Percentiles rank a stretch among this genome's conserved stretches.
These are phyloP conservation scores for Tetragonia tetragonoides DNA, from an alignment of 148 eudicot species.

Conservation along the genomic window DNA sequence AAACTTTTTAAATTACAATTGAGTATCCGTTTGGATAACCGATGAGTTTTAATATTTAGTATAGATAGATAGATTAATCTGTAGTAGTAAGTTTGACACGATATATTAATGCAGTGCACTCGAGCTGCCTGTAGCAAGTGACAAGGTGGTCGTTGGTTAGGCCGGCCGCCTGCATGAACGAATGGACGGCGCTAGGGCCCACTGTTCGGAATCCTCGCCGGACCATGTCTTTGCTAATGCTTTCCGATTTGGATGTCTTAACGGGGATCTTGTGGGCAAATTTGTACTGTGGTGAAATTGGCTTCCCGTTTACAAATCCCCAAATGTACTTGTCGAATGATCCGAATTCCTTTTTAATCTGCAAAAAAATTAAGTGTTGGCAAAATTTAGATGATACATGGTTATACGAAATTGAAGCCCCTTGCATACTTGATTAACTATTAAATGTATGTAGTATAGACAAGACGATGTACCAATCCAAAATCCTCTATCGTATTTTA, in stretches of 20 bases:
- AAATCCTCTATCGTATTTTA: too few relatives aligned
- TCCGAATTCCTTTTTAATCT: constrained; percentile 53
- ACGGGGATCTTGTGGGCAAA: constrained; percentile 48
- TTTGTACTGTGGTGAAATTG: constrained; percentile 37
- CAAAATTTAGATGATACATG: not conserved
- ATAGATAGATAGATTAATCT: not conserved
- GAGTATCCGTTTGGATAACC: not conserved
- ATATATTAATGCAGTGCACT: constrained; percentile 29
- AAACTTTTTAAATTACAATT: not conserved
- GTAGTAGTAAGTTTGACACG: too few relatives aligned
- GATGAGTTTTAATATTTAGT: not conserved
- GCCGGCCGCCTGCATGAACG: constrained; percentile 66
- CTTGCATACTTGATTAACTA: too few relatives aligned
- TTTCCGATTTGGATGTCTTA: constrained; percentile 55
- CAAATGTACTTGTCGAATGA: constrained; percentile 58
- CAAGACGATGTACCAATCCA: too few relatives aligned
- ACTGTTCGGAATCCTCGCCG: constrained; percentile 55
- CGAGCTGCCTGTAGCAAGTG: constrained; percentile 47
- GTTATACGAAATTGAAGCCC: not conserved
- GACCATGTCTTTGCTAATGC: constrained; percentile 53
- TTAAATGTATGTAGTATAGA: too few relatives aligned
- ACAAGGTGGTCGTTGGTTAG: constrained; percentile 59
- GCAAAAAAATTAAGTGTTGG: constrained; percentile 5
- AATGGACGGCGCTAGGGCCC: constrained; percentile 52
- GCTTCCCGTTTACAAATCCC: constrained; percentile 52